Base-by-base conservation (phyloP, 306 rosid genomes). In the Dalbergia cultrata region DNA sequence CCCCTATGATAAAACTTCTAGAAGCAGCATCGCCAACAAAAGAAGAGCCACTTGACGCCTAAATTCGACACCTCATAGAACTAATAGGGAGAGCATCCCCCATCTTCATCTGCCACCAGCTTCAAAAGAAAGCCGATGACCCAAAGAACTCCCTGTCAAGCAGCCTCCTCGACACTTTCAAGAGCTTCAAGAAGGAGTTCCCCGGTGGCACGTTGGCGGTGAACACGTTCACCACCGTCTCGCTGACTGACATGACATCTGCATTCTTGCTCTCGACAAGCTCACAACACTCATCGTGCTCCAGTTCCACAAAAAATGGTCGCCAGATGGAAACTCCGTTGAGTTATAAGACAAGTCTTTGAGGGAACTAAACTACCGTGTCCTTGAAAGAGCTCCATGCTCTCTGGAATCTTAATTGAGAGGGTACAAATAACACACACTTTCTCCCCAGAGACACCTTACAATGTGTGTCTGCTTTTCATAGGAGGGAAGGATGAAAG, bases 401-500 rank as follows among this genome's bases (percentile, higher is more conserved):
- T 90, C 98, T 0, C 88, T 94, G 0, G 87, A 2, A 81, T 94
- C 8, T 56, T 90, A 0, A 88, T 80, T 2, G 87, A 89, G 39
- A 81, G 83, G 6, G 87, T 88, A 13, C 87, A 81, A 39, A 67
- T 86, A 39, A 65, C 86, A 1, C 87, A 83, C 2, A 5, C 52
- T 5, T 71, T 62, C 72, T 33, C 89, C 3, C 17, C n/a, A 0
- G 81, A 68, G n/a, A 60, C 82, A 1, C 63, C 89, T 0, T 84
- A 74, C 45, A 77, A 71, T 0, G 85, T 94, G 3, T 86, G 93
- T 7, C 7, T 89, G 81, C 52, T 94, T 41, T 94, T 84, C 88
- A 37, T 94, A 35, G 98, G 93, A 26, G 98, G 98, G 0, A 81
- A 76, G 41, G 97, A 92, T 8, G 96, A 92, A 12, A 83, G 94